Evolutionary conservation across 805 yeast species (phyloP).

Genomic region (Metschnikowia arizonensis): DNA sequence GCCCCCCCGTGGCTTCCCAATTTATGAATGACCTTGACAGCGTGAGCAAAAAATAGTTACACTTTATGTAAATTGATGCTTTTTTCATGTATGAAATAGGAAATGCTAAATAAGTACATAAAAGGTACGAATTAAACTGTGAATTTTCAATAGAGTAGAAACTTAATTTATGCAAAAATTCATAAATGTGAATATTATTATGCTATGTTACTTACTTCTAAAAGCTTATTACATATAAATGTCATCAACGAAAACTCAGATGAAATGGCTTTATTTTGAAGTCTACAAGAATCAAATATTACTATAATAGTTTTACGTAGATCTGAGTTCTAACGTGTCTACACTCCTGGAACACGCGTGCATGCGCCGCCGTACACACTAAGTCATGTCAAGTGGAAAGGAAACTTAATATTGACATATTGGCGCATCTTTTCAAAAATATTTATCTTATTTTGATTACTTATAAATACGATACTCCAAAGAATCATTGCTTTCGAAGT

Average conservation of each 20-base stretch:
- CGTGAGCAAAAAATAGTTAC: too few relatives aligned
- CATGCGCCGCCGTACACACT: neutral
- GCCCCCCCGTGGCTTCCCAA: slow-evolving; percentile 4
- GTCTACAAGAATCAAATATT: too few relatives aligned
- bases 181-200: too few relatives aligned
- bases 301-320: too few relatives aligned
- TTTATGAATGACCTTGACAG: neutral
- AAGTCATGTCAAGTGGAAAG: neutral
- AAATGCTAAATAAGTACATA: neutral
- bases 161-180: neutral
- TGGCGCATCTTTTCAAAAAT: neutral
- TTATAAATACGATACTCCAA: neutral
- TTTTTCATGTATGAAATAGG: neutral
- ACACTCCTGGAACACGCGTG: neutral
- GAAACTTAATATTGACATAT: neutral
- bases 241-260: too few relatives aligned
- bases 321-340: neutral
- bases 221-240: too few relatives aligned
- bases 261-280: too few relatives aligned
- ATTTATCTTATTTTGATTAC: neutral
- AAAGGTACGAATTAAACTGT: neutral
- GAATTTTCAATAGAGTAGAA: neutral
- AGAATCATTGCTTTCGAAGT: neutral
- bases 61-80: too few relatives aligned
- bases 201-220: too few relatives aligned